Base-by-base conservation (phyloP, 2,329 filamentous ascomycete species). In the Penicillium frequentans region DNA sequence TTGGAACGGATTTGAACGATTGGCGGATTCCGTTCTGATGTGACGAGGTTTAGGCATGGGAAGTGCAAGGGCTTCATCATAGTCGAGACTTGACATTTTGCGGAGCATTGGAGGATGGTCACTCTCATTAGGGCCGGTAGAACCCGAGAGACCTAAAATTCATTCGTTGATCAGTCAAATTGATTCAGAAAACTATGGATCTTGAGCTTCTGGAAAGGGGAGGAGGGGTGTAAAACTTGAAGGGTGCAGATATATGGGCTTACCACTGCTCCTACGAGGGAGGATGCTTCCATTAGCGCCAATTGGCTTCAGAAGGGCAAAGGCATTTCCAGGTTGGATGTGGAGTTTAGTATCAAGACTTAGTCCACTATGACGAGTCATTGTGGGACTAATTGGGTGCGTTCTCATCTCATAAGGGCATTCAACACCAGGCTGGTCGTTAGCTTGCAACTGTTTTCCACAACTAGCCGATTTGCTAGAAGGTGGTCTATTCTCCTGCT, bases 11-110 rank as follows among this genome's bases (percentile, higher is more conserved):
- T 24, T 10, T 7, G 42, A 33, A 9, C n/a, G 21, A 6, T 53
- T 26, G 44, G 10, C 16, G 9, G 14, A 3, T 33, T 52, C 49
- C 23, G 19, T 16, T 26, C 42, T 27, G 5, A 29, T 31, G 33
- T 53, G 58, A 14, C 52, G 61, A 3, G 64, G 66, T 33, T 68
- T 70, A 1, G 68, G 68, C 68, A 70, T 71, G 7, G 68, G 65
- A 7, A 71, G 44, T 29, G 69, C 68, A 6, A 71, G 58, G 11
- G 63, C 63, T 31, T 58, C 52, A 27, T 71, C 59, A 46, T 64
- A 68, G 52, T 72, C 62, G 3, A 71, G 64, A 7, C 59, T 57
- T 1, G 67, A 64, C 13, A 35, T 55, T 37, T 64, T 66, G 44
- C 63, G 55, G 19, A 54, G 26, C 16, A 54, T 52, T 14, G 5